These are phyloP conservation scores for Malus sylvestris DNA, from an alignment of 306 rosid genomes.

Conservation along the genomic window DNA sequence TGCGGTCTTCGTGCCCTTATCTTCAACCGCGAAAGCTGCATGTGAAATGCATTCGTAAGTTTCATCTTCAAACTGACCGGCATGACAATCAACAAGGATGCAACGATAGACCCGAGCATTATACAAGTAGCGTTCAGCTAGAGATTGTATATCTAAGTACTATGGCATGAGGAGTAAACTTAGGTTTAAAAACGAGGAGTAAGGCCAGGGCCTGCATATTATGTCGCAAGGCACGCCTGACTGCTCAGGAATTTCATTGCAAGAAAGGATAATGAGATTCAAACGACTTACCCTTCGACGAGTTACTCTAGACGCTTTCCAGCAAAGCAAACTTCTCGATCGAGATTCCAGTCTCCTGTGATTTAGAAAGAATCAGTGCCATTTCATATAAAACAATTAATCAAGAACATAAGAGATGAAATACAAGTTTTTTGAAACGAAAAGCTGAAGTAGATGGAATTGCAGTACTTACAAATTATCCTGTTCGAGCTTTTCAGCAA, in stretches of 20 bases:
- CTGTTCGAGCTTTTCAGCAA: slow-evolving; percentile 97
- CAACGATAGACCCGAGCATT: neutral
- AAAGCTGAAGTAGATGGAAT: slow-evolving; percentile 3
- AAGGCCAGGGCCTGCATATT: no score
- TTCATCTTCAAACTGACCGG: slow-evolving; percentile 1
- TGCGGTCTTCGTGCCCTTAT: slow-evolving; percentile 51
- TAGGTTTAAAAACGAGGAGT: neutral
- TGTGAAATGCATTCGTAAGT: slow-evolving; percentile 24
- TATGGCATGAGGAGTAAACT: neutral
- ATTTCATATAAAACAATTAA: slow-evolving; percentile 4
- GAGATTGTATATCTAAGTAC: neutral
- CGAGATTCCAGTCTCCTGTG: slow-evolving; percentile 93
- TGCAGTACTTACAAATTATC: slow-evolving; percentile 74
- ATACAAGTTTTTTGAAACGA: no score
- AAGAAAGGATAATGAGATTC: slow-evolving; percentile 9
- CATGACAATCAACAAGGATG: neutral
- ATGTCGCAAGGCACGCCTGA: no score
- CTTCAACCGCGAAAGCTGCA: slow-evolving; percentile 91
- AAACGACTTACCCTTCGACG: slow-evolving; percentile 61
- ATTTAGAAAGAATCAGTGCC: slow-evolving; percentile 6
- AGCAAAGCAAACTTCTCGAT: slow-evolving; percentile 84
- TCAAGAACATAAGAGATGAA: neutral
- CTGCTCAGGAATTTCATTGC: neutral
- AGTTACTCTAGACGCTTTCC: slow-evolving; percentile 79
- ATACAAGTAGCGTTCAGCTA: neutral